Percentiles rank a stretch among this genome's conserved stretches.
Conservation (phyloP, 225 moss, liverwort and hornwort species). For the Ulota crispa region DNA sequence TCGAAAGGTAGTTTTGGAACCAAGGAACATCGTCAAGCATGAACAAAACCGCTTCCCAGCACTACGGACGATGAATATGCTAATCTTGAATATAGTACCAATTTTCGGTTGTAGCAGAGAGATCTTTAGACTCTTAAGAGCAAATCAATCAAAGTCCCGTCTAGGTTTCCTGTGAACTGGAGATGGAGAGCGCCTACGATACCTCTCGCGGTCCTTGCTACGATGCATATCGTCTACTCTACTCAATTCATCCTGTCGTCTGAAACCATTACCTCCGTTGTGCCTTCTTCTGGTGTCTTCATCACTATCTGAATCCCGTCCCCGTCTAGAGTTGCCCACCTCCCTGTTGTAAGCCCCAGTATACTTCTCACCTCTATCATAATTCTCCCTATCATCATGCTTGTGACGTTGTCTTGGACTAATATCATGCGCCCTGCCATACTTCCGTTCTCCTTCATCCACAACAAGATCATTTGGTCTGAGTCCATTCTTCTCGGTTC, state of each 20-base stretch:
- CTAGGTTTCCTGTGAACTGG: constrained; percentile 28
- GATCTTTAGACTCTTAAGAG: neutral
- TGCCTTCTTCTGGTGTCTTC: constrained; percentile 29
- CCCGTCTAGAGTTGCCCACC: constrained; percentile 20
- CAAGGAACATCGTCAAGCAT: neutral
- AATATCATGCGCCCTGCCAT: constrained; percentile 26
- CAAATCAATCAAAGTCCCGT: constrained; percentile 32
- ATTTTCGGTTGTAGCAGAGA: neutral
- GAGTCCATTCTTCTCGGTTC: constrained; percentile 30
- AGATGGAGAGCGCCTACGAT: constrained; percentile 32
- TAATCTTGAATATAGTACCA: neutral
- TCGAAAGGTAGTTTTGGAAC: neutral
- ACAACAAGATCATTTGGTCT: constrained; percentile 14
- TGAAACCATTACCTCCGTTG: constrained; percentile 10
- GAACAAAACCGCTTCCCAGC: neutral
- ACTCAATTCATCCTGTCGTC: constrained; percentile 25
- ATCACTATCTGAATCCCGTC: constrained; percentile 15
- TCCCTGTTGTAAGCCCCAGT: constrained; percentile 20
- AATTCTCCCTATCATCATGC: constrained; percentile 24
- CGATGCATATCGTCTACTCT: constrained; percentile 17
- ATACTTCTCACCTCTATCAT: constrained; percentile 19
- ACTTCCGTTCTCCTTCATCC: constrained; percentile 37
- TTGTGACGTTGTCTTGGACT: constrained; percentile 26
- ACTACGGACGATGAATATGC: neutral
- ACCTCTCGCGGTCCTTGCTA: constrained; percentile 17